Percentiles rank a stretch among this genome's conserved stretches.
phyloP scores from a whole-genome alignment of 495 filamentous ascomycete species.

The Penicillium flavigenum region DNA sequence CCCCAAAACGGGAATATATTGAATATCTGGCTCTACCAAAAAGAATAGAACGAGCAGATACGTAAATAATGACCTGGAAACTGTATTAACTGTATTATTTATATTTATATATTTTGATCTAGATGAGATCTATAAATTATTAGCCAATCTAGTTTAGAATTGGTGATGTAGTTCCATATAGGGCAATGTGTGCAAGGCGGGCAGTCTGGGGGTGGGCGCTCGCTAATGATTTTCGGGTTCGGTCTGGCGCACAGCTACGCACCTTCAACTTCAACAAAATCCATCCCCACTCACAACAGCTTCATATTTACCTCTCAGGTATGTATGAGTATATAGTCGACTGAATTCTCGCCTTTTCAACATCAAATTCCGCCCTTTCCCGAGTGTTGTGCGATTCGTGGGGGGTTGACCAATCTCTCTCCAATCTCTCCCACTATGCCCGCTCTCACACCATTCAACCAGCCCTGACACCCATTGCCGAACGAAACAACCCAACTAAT shows the following conservation, averaged over 20 bases:
- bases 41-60: conserved; percentile 19
- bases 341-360: conserved; percentile 23
- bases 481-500: conserved; percentile 11
- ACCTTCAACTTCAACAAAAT: conserved; percentile 45
- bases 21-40: conserved; percentile 11
- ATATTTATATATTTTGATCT: background rate
- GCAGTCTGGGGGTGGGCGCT: conserved; percentile 42
- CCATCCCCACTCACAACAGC: conserved; percentile 40
- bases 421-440: conserved; percentile 21
- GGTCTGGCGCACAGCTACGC: conserved; percentile 47
- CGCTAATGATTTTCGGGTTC: conserved; percentile 52
- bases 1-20: conserved; percentile 3
- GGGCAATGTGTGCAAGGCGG: conserved; percentile 29
- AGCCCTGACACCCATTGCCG: conserved; percentile 12
- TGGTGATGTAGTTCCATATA: conserved; percentile 19
- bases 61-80: conserved; percentile 12
- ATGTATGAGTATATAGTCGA: conserved; percentile 28
- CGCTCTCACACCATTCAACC: conserved; percentile 17
- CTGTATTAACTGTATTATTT: conserved; percentile 10
- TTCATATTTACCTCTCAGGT: conserved; percentile 41
- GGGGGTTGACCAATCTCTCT: conserved; percentile 16
- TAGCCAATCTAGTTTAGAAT: conserved; percentile 1
- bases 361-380: conserved; percentile 31
- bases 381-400: conserved; percentile 32
- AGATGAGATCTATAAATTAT: conserved; percentile 3